phyloP scores from a whole-genome alignment of 257 asterid genomes.

The Gardenia jasminoides region DNA sequence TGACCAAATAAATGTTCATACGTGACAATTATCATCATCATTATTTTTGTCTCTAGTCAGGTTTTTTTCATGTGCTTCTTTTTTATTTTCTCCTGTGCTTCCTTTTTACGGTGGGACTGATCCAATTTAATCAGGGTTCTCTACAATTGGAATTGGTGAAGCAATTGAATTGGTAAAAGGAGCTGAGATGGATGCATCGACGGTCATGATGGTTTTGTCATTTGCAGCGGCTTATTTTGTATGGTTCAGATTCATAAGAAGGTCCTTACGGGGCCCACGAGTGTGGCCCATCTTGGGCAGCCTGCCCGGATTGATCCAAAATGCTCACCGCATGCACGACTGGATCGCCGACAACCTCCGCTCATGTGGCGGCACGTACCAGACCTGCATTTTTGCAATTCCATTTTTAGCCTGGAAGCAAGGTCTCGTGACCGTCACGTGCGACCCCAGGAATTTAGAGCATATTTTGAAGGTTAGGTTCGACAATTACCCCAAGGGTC shows the following conservation, averaged over 20 bases:
- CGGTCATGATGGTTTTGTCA: constrained; percentile 33
- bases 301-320: constrained; percentile 50
- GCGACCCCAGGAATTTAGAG: constrained; percentile 61
- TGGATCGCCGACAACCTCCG: constrained; percentile 65
- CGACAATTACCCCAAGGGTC: constrained; percentile 67
- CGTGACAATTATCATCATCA: too few species aligned
- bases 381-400: constrained; percentile 50
- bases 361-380: constrained; percentile 56
- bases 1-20: too few species aligned
- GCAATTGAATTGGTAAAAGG: constrained; percentile 2
- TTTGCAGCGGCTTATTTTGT: constrained; percentile 37
- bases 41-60: too few species aligned
- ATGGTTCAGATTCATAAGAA: constrained; percentile 48
- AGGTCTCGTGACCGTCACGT: constrained; percentile 66
- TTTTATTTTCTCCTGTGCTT: too few species aligned
- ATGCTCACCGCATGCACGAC: constrained; percentile 47
- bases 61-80: too few species aligned
- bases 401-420: constrained; percentile 54
- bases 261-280: constrained; percentile 43
- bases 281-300: constrained; percentile 62
- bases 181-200: constrained; percentile 39
- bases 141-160: constrained; percentile 4
- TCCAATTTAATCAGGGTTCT: too few species aligned
- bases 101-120: too few species aligned
- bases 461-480: constrained; percentile 52